These are phyloP conservation scores for Solanum aculeatissimum DNA, from an alignment of 305 asterid species.

Conservation along the genomic window DNA sequence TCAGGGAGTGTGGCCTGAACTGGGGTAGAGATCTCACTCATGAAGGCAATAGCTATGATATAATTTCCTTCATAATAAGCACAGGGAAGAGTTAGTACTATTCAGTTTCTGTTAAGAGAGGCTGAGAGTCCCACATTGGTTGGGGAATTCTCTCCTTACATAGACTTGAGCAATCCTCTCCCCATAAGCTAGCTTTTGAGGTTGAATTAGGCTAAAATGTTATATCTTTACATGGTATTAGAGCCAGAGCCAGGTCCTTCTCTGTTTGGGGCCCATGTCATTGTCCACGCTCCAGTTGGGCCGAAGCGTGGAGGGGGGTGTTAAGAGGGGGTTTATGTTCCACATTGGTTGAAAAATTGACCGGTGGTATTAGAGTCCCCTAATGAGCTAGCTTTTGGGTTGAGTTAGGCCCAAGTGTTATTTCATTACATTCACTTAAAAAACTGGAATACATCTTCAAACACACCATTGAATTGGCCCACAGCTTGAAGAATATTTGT, in stretches of 20 bases:
- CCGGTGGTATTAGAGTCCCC: background rate
- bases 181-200: too few species aligned
- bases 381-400: background rate
- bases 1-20: constrained; percentile 43
- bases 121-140: background rate
- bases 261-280: too few species aligned
- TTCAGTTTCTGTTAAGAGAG: background rate
- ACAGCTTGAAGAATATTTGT: constrained; percentile 84
- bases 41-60: constrained; percentile 53
- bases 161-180: background rate
- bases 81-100: constrained; percentile 7
- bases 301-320: too few species aligned
- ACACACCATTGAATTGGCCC: constrained; percentile 77
- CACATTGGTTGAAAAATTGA: too few species aligned
- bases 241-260: too few species aligned
- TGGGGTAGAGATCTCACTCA: constrained; percentile 38
- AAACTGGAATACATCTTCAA: background rate
- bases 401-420: background rate
- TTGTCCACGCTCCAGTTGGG: too few species aligned
- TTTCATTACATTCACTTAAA: background rate
- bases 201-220: too few species aligned
- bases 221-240: too few species aligned
- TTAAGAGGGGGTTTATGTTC: too few species aligned
- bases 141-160: background rate
- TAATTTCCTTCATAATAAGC: constrained; percentile 58